Percentiles rank a stretch among this genome's conserved stretches.
These are phyloP conservation scores for Obba rivulosa DNA, from an alignment of 768 basidiomycete genomes.

Conservation along the genomic window DNA sequence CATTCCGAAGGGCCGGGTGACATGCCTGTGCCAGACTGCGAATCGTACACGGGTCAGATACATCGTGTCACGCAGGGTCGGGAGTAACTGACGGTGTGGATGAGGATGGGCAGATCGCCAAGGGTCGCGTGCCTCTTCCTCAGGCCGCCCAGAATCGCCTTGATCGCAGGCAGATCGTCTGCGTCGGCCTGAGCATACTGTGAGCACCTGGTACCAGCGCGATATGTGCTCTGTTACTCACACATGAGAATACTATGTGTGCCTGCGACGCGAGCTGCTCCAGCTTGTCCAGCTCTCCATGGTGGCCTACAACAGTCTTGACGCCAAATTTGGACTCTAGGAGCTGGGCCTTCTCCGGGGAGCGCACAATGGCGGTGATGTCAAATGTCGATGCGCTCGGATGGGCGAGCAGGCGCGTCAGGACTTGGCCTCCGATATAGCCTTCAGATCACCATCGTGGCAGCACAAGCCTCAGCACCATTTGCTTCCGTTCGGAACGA, in stretches of 20 bases:
- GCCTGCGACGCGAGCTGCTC: constrained; percentile 35
- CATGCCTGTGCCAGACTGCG: constrained; percentile 9
- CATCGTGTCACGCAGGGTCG: not conserved
- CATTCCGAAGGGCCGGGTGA: not conserved
- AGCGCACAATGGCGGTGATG: constrained; percentile 42
- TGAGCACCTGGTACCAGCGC: not conserved
- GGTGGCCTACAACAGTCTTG: constrained; percentile 14
- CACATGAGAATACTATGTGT: constrained; percentile 28
- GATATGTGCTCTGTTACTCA: not conserved
- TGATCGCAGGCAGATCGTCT: constrained; percentile 40
- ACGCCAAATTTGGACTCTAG: constrained; percentile 18
- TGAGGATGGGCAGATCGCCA: constrained; percentile 23
- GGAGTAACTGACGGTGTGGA: not conserved
- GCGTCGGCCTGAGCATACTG: constrained; percentile 32
- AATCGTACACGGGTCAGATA: not conserved
- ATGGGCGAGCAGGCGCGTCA: constrained; percentile 41
- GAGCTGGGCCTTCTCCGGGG: constrained; percentile 28
- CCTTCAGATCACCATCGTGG: constrained; percentile 24
- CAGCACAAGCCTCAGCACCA: not conserved
- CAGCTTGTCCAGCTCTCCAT: constrained; percentile 32
- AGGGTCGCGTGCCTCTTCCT: constrained; percentile 39
- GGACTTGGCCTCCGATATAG: constrained; percentile 53
- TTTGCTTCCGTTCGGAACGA: constrained; percentile 6
- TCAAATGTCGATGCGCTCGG: constrained; percentile 35
- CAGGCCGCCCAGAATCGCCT: constrained; percentile 47